Evolutionary conservation across 352 stramenopile species (phyloP), one percentile per base, ranked within the genome.

Genomic region (Phytophthora podocarpi): DNA sequence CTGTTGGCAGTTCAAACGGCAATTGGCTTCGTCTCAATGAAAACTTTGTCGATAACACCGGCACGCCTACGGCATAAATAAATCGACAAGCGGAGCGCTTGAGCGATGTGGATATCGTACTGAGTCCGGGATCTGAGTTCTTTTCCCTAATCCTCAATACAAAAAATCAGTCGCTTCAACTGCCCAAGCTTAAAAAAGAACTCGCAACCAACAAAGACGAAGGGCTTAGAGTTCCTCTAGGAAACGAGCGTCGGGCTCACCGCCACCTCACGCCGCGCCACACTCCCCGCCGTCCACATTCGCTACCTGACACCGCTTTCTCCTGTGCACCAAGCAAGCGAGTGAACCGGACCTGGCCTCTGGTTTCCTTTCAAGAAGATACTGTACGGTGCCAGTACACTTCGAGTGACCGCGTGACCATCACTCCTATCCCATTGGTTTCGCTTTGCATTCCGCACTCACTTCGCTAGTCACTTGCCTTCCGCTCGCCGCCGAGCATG

Each of bases 401-500:
- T 28, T 10, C 30, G 15, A 43, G 39, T 47, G 64, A 68, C 57
- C 30, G 15, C 37, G 39, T 47, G 64, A 68, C 57, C 64, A 72
- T 68, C 64, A 72, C 51, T 72, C 64, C 39, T 64, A 24, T 40
- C 34, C n/a, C 18, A 27, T 54, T 47, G 15, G 20, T 35, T 45
- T 49, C 37, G 31, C 31, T 45, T 61, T 23, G 24, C 57, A 53
- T 49, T 61, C 26, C 18, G 34, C 52, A 51, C 35, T 36, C 32
- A 32, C 4, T 49, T 30, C 7, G 23, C 23, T 43, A 21, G 21
- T 31, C 5, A 31, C 27, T 31, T 31, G 27, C 27, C 27, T 9
- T 31, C 13, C 5, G n/a, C n/a, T 31, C 21, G 9, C 24, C 27
- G 21, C 15, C 11, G 8, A 49, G 20, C 24, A 86, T 86, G 77